Base-by-base conservation (phyloP, 139 green algal species). In the Asterochloris erici region DNA sequence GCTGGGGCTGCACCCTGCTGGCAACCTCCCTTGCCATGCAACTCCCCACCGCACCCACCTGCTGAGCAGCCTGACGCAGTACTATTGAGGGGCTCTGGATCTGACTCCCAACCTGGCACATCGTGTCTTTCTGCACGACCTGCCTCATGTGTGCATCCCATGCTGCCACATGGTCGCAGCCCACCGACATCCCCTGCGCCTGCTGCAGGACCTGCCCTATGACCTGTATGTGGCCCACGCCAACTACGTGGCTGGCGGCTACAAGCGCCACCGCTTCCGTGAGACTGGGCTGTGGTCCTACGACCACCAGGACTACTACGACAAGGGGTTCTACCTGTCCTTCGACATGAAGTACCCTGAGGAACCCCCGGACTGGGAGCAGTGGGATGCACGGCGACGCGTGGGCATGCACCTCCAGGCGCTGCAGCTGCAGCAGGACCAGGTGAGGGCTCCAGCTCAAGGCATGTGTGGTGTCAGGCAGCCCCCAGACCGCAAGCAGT, bases 261-360 rank as follows among this genome's bases (percentile, higher is more conserved):
- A 47, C 47, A 79, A 79, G 21, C 38, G 74, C 47, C 74, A 79
- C 47, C 64, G 54, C 0, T 68, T 79, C 10, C 17, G 74, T 23
- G 74, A 79, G 19, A 29, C 74, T 11, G 54, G 66, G 47, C 74
- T 79, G 74, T 79, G 74, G 74, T 60, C 17, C 23, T 27, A 68
- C 11, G 74, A 79, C 74, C 64, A 14, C 23, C 54, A 54, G 19
- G 38, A 54, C 47, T 79, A 79, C 19, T 79, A 79, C 74, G 29
- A 79, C 14, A 60, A 47, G 12, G 21, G 23, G 0, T 23, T 21
- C 19, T 15, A 68, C 54, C 74, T 79, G 38, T 79, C 74, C 1
- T 79, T 68, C 66, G 74, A 79, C 19, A 38, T 79, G 47, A 54
- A 28, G 54, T 12, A 26, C 17, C 47, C 66, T 23, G n/a, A 68